Evolutionary conservation across 495 filamentous ascomycete genomes (phyloP), one percentile per base, ranked within the genome.

Genomic region (Xylaria grammica): DNA sequence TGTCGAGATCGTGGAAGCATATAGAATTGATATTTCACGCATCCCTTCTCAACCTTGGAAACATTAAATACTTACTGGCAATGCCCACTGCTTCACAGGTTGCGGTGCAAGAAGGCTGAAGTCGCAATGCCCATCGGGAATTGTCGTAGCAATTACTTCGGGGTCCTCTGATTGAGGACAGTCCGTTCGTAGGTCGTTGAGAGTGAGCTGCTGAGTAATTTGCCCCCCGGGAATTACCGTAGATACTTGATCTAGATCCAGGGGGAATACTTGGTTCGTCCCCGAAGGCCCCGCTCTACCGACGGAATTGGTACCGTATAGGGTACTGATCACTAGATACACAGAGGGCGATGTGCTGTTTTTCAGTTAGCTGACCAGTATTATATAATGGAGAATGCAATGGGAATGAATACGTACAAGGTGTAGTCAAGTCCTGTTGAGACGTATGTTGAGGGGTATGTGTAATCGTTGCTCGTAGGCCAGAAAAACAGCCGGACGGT

Each of bases 291-390:
- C 72, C 0, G 34, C 53, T 8, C 65, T 40, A 57, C 67, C 64
- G 7, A 42, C 1, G 13, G 70, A 58, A 63, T 76, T 75, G 68
- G 50, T 70, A 61, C 72, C 74, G 15, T 49, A 53, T 1, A 69
- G 69, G 19, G 70, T 71, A 26, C 67, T 70, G 48, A 80, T 68
- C 22, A 73, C 38, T 56, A 80, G 64, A 61, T 80, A 80, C 20
- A 78, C 72, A 10, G 75, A 77, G 0, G 77, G 77, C 8, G 75
- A 80, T 20, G 75, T 76, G 65, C 76, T 78, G 48, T 34, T 30
- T 34, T 26, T 20, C 4, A 20, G 13, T 61, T 51, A 56, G 61
- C 62, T 50, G 62, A 56, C 30, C n/a, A 24, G 17, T 8, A 15
- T 63, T 1, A 27, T 26, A 19, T 17, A 20, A 46, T 19, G 27